Conservation (phyloP, 352 stramenopile genomes). For the Globisporangium nunn region DNA sequence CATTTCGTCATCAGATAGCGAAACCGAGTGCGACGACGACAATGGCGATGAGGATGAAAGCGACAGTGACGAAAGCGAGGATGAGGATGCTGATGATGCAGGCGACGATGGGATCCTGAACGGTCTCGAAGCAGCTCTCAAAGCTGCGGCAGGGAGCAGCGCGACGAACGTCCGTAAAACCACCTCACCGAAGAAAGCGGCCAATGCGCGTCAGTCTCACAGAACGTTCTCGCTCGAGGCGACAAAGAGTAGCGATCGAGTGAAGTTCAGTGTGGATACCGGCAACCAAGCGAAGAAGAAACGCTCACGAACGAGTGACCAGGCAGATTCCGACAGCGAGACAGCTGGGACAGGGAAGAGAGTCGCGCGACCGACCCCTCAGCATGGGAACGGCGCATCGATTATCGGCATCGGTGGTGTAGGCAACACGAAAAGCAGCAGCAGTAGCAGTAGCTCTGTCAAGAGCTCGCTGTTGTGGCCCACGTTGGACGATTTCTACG, state of each 20-base stretch:
- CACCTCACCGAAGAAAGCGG: background rate
- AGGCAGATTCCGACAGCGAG: background rate
- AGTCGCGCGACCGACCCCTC: conserved; percentile 4
- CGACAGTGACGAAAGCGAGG: conserved; percentile 1
- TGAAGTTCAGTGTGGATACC: conserved; percentile 3
- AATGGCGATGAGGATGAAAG: conserved; percentile 16
- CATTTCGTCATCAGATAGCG: conserved; percentile 23
- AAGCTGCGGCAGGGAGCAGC: conserved; percentile 16
- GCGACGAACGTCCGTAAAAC: conserved; percentile 3
- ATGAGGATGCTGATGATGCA: background rate
- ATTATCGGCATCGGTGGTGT: background rate
- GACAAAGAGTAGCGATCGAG: conserved; percentile 4
- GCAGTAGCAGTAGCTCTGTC: background rate
- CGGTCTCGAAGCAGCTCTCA: conserved; percentile 52
- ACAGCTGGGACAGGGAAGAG: conserved; percentile 4
- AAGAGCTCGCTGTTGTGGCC: conserved; percentile 69
- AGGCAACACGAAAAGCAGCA: background rate
- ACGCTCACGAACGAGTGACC: conserved; percentile 2
- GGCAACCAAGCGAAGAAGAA: conserved; percentile 11
- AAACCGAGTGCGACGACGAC: conserved; percentile 18
- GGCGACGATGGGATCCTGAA: conserved; percentile 18
- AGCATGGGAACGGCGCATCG: conserved; percentile 2
- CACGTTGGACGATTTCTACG: conserved; percentile 67
- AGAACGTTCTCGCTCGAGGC: conserved; percentile 6
- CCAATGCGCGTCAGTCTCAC: background rate